phyloP scores from a whole-genome alignment of 345 rosid species.

The Aquilaria sinensis region DNA sequence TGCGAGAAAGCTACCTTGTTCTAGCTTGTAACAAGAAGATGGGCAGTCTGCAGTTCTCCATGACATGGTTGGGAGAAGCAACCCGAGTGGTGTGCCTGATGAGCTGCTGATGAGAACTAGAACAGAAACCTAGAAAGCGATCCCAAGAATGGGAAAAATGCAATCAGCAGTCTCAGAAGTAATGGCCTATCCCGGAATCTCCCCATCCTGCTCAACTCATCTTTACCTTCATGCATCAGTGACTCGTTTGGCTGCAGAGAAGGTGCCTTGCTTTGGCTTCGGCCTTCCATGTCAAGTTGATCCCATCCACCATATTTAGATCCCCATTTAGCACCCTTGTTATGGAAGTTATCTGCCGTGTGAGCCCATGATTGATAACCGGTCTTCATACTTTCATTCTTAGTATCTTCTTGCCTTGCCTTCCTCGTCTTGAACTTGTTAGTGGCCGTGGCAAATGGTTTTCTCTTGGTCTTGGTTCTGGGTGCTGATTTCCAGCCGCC shows the following conservation, averaged over 20 bases:
- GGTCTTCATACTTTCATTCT: slow-evolving; percentile 19
- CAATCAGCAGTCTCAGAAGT: slow-evolving; percentile 54
- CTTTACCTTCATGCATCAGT: slow-evolving; percentile 22
- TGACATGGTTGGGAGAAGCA: too few relatives aligned
- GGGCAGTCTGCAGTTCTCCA: too few relatives aligned
- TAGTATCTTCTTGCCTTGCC: slow-evolving; percentile 23
- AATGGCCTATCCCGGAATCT: slow-evolving; percentile 66
- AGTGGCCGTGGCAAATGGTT: slow-evolving; percentile 32
- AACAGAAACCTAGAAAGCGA: slow-evolving; percentile 62
- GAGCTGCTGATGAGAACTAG: slow-evolving; percentile 19
- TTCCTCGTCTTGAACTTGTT: slow-evolving; percentile 16
- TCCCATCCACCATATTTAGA: slow-evolving; percentile 80
- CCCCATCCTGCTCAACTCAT: slow-evolving; percentile 40
- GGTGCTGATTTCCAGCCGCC: slow-evolving; percentile 27
- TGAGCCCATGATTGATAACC: slow-evolving; percentile 65
- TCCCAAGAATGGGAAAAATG: slow-evolving; percentile 68
- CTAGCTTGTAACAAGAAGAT: too few relatives aligned
- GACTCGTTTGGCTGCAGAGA: slow-evolving; percentile 9
- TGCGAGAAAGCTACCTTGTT: too few relatives aligned
- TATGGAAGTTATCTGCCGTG: slow-evolving; percentile 24
- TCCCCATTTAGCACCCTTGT: slow-evolving; percentile 9
- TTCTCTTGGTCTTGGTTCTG: slow-evolving; percentile 29
- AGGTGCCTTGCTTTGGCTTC: slow-evolving; percentile 10
- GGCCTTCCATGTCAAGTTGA: slow-evolving; percentile 42
- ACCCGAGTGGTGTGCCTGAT: too few relatives aligned